phyloP scores from a whole-genome alignment of 1,284 basidiomycete genomes.

The Gomphus bonarii region DNA sequence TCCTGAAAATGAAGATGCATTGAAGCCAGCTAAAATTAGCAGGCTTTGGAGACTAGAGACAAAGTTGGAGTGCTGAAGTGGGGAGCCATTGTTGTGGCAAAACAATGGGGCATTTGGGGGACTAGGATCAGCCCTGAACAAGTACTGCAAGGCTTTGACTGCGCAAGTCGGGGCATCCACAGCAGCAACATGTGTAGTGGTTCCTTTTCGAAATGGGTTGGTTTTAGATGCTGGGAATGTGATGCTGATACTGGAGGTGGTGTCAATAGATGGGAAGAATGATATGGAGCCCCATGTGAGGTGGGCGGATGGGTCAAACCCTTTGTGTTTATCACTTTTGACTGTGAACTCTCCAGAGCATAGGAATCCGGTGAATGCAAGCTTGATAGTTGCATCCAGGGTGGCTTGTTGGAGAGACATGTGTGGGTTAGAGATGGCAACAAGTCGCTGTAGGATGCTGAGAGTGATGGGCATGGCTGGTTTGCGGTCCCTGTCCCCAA shows the following conservation, averaged over 20 bases:
- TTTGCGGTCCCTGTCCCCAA: no score
- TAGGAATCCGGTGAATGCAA: slow-evolving; percentile 12
- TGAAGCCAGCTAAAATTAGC: no score
- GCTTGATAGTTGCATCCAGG: slow-evolving; percentile 12
- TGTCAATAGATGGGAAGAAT: slow-evolving; percentile 8
- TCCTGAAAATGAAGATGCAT: no score
- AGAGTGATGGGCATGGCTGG: no score
- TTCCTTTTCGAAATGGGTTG: slow-evolving; percentile 14
- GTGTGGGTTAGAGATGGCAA: background rate
- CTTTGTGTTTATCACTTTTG: slow-evolving; percentile 5
- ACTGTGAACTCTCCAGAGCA: slow-evolving; percentile 13
- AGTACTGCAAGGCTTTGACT: no score
- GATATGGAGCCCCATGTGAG: slow-evolving; percentile 9
- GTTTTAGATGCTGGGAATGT: slow-evolving; percentile 14
- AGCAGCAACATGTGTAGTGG: slow-evolving; percentile 8
- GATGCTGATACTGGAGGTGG: slow-evolving; percentile 4
- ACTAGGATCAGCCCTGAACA: no score
- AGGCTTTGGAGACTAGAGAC: background rate
- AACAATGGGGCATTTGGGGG: no score
- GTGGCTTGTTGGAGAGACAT: slow-evolving; percentile 9
- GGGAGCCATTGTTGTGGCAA: no score
- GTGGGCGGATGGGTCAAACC: slow-evolving; percentile 10
- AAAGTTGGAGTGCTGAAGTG: no score
- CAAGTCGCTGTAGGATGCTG: slow-evolving; percentile 5
- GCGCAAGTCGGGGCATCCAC: slow-evolving; percentile 5